These are phyloP conservation scores for Acorus calamus DNA, from an alignment of 106 monocot genomes.

Conservation along the genomic window DNA sequence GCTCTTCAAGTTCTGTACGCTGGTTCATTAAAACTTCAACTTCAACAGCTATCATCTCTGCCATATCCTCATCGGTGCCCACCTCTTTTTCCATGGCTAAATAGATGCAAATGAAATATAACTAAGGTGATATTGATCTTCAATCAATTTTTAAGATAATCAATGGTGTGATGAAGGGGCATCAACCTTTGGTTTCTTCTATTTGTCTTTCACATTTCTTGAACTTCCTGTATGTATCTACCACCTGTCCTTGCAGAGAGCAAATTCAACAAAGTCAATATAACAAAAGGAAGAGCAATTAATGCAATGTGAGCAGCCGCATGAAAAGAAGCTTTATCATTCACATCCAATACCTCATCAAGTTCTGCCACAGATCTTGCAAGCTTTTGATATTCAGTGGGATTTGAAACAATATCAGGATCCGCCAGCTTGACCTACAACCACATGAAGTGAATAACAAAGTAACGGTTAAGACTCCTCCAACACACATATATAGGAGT, in stretches of 20 bases:
- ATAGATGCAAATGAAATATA: conserved; percentile 2
- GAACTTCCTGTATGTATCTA: conserved; percentile 52
- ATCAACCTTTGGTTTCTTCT: conserved; percentile 77
- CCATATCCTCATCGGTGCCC: conserved; percentile 75
- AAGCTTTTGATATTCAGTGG: conserved; percentile 89
- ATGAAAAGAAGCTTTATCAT: not conserved
- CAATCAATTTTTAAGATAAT: no score
- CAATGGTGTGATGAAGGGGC: not conserved
- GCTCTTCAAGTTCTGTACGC: conserved; percentile 64
- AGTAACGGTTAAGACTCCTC: not conserved
- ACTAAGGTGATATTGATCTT: no score
- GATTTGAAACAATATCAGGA: conserved; percentile 92
- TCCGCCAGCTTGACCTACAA: conserved; percentile 84
- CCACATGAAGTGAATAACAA: no score
- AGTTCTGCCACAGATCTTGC: conserved; percentile 89
- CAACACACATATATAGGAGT: conserved; percentile 1
- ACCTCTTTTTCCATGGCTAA: conserved; percentile 75
- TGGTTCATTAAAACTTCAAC: conserved; percentile 54
- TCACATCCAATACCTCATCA: conserved; percentile 43
- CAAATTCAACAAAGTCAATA: not conserved
- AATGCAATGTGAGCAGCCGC: not conserved
- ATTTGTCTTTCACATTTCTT: conserved; percentile 84
- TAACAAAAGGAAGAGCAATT: not conserved
- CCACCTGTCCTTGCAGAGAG: conserved; percentile 55
- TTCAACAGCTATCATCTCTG: conserved; percentile 81